These are phyloP conservation scores for Fusarium palustre DNA, from an alignment of 2,329 filamentous ascomycete species.

Conservation along the genomic window DNA sequence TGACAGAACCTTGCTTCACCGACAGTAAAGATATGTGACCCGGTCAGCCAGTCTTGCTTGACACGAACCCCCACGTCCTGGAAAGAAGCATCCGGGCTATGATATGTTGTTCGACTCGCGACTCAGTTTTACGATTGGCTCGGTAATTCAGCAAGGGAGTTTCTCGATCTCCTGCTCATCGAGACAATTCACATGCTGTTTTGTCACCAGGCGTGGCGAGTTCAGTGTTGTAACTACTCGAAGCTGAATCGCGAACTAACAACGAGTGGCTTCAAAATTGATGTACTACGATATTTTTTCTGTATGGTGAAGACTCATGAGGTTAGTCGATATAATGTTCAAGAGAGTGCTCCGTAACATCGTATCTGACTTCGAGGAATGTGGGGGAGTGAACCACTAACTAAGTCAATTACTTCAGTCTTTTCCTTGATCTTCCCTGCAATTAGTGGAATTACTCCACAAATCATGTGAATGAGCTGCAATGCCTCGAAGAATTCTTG, in stretches of 20 bases:
- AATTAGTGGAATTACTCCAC: fast-evolving
- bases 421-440: not conserved
- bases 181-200: not conserved
- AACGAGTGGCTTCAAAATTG: fast-evolving
- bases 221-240: not conserved
- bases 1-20: not conserved
- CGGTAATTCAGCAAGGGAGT: not conserved
- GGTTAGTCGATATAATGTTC: not conserved
- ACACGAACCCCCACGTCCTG: not conserved
- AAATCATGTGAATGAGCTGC: too few species aligned
- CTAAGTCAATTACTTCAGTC: not conserved
- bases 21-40: fast-evolving
- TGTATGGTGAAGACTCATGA: not conserved
- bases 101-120: not conserved
- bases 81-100: not conserved
- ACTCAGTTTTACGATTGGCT: not conserved
- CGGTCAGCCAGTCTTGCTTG: fast-evolving
- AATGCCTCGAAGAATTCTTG: not conserved
- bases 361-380: too few species aligned
- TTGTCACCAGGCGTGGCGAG: not conserved
- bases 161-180: not conserved
- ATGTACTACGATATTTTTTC: not conserved
- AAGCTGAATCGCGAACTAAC: not conserved
- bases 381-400: not conserved
- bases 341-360: too few species aligned